A percentile compares a stretch with the other conserved stretches of the same genome.
Evolutionary conservation across 108 stramenopile genomes (phyloP).

Genomic region (Seminavis robusta): DNA sequence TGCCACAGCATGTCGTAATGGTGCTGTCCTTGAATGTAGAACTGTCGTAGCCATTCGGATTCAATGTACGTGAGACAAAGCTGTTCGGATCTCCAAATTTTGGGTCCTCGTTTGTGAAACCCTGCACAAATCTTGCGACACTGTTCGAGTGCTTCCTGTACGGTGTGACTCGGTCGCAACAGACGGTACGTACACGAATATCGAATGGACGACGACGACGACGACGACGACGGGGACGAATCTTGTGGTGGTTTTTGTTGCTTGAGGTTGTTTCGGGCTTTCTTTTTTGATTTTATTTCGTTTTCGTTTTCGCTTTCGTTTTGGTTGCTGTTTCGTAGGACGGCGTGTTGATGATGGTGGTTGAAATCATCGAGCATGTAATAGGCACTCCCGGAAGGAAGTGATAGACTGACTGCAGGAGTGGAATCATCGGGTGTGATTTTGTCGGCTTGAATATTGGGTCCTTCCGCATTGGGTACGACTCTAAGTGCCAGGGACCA

Average conservation of each 20-base stretch:
- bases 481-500: constrained; percentile 59
- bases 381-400: constrained; percentile 63
- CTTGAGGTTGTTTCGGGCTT: too few relatives aligned
- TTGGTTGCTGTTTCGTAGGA: constrained; percentile 31
- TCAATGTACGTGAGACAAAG: constrained; percentile 52
- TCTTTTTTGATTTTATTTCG: too few relatives aligned
- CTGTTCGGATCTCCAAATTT: constrained; percentile 53
- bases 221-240: neutral
- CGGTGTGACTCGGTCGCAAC: constrained; percentile 40
- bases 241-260: too few relatives aligned
- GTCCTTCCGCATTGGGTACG: constrained; percentile 46
- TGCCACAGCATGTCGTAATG: constrained; percentile 47
- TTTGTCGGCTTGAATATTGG: constrained; percentile 18
- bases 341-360: constrained; percentile 73
- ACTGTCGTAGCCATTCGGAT: constrained; percentile 77
- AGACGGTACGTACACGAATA: constrained; percentile 60
- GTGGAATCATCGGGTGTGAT: constrained; percentile 25
- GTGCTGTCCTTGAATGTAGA: constrained; percentile 57
- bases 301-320: neutral
- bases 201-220: constrained; percentile 16
- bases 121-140: constrained; percentile 17
- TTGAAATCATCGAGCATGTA: constrained; percentile 89
- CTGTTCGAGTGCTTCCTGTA: constrained; percentile 25
- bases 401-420: constrained; percentile 36
- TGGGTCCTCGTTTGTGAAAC: constrained; percentile 51